A percentile compares a stretch with the other conserved stretches of the same genome.
These are phyloP conservation scores for Penicillium manginii DNA, from an alignment of 495 filamentous ascomycete genomes.

Conservation along the genomic window DNA sequence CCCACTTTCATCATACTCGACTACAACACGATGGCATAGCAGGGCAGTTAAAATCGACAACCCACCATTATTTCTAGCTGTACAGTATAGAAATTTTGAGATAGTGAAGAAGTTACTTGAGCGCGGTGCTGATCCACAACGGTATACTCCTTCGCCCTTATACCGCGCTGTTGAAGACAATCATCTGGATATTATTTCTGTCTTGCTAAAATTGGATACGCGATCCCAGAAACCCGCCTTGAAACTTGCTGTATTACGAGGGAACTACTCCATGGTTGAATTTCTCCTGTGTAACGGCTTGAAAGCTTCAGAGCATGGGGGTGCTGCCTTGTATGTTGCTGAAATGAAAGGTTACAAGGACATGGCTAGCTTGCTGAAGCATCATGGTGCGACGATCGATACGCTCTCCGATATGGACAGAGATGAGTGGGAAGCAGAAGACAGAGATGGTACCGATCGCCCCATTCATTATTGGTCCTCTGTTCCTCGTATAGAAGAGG, in stretches of 20 bases:
- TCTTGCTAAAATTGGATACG: background rate
- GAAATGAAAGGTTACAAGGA: background rate
- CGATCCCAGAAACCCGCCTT: background rate
- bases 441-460: background rate
- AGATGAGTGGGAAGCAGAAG: background rate
- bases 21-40: background rate
- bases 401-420: no score
- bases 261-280: background rate
- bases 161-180: background rate
- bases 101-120: background rate
- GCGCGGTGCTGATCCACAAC: background rate
- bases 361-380: no score
- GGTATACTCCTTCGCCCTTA: background rate
- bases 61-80: background rate
- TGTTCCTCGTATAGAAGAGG: background rate
- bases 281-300: background rate
- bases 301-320: background rate
- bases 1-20: background rate
- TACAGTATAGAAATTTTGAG: background rate
- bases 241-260: background rate
- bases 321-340: background rate
- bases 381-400: no score
- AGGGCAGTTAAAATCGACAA: background rate
- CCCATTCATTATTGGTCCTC: background rate
- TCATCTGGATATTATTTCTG: background rate